Conservation (phyloP, 2,329 filamentous ascomycete species). For the Verticillium alfalfae region DNA sequence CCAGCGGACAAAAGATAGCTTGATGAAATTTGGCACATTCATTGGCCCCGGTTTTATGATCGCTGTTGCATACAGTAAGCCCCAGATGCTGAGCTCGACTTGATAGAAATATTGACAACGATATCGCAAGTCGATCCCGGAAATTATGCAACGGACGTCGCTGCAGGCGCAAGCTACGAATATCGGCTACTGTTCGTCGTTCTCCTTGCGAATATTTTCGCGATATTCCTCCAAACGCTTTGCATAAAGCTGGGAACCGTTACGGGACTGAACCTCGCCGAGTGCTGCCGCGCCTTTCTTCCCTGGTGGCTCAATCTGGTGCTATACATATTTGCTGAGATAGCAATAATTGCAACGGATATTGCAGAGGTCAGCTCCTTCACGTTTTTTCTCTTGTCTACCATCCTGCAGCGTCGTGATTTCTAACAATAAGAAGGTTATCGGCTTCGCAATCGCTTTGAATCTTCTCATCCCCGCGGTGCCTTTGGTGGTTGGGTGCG, state of each 20-base stretch:
- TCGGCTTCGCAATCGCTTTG: conserved; percentile 65
- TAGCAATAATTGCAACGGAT: conserved; percentile 66
- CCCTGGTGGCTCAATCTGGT: conserved; percentile 59
- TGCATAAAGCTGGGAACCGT: conserved; percentile 66
- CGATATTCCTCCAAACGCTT: conserved; percentile 64
- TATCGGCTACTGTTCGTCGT: conserved; percentile 65
- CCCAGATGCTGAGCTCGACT: not conserved
- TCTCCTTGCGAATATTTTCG: conserved; percentile 63
- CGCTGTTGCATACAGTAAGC: conserved; percentile 51
- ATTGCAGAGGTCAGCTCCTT: conserved; percentile 52
- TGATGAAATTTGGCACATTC: conserved; percentile 49
- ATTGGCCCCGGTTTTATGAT: conserved; percentile 65
- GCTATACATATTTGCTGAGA: conserved; percentile 59
- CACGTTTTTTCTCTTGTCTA: not conserved
- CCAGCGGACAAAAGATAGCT: conserved; percentile 14
- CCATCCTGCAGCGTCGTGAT: not conserved
- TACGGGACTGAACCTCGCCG: conserved; percentile 61
- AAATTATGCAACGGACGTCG: conserved; percentile 67
- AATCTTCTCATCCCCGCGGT: conserved; percentile 60
- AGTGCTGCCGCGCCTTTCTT: conserved; percentile 60
- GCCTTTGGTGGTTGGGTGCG: conserved; percentile 63
- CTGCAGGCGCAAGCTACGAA: conserved; percentile 60
- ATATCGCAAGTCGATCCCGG: conserved; percentile 45
- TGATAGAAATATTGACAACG: not conserved
- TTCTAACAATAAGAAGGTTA: conserved; percentile 39